phyloP scores from a whole-genome alignment of 169 alveolate genomes.

The Plasmodium gaboni region DNA sequence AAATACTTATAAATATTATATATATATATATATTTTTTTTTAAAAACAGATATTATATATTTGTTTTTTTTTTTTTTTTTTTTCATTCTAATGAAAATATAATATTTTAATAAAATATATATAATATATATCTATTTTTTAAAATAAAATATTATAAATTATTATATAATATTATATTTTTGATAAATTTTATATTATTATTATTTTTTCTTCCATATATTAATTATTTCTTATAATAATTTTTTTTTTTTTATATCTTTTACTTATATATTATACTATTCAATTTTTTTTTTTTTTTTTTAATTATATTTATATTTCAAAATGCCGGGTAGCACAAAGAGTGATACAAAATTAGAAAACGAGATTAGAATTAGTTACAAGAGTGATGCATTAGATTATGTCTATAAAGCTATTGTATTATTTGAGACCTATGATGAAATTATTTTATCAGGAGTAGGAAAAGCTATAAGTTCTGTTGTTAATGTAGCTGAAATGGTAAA shows the following conservation, averaged over 20 bases:
- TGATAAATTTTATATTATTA: no score
- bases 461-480: slow-evolving; percentile 73
- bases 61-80: no score
- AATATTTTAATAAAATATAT: no score
- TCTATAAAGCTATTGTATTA: slow-evolving; percentile 60
- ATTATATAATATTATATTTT: no score
- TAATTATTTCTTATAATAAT: background rate
- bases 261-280: background rate
- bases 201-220: no score
- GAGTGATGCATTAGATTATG: slow-evolving; percentile 72
- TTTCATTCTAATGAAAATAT: no score
- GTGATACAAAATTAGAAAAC: slow-evolving; percentile 59
- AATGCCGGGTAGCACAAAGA: slow-evolving; percentile 72
- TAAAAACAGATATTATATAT: no score
- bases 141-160: no score
- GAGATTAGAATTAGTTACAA: slow-evolving; percentile 69
- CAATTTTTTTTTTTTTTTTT: slow-evolving; percentile 9
- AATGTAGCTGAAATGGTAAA: slow-evolving; percentile 74
- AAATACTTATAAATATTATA: no score
- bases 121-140: no score
- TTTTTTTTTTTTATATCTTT: background rate
- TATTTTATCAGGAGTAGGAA: slow-evolving; percentile 74
- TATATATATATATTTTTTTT: no score
- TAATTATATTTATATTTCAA: slow-evolving; percentile 13
- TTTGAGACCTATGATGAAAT: slow-evolving; percentile 70